A percentile compares a stretch with the other conserved stretches of the same genome.
phyloP scores from a whole-genome alignment of 1,284 basidiomycete species.

The Irpex rosettiformis region DNA sequence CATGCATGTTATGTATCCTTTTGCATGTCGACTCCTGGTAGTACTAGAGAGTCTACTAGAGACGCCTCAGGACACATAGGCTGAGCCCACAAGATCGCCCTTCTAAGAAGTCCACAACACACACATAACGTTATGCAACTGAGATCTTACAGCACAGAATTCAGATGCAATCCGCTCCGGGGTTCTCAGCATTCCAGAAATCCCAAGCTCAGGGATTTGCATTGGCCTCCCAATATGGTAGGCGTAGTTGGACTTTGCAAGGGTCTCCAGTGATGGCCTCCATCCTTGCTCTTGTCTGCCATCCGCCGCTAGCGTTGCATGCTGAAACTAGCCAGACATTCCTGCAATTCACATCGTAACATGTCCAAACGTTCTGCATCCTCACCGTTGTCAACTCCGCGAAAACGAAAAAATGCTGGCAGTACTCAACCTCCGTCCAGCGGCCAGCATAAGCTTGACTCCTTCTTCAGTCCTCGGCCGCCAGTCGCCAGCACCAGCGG shows the following conservation, averaged over 20 bases:
- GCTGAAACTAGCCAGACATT: background rate
- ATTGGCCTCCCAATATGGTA: conserved; percentile 12
- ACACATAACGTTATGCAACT: conserved; percentile 3
- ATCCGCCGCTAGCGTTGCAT: no score
- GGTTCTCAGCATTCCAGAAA: conserved; percentile 11
- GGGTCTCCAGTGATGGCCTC: background rate
- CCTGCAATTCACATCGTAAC: background rate
- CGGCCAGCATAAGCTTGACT: conserved; percentile 28
- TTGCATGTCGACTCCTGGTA: no score
- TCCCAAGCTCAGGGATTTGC: background rate
- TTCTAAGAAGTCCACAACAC: conserved; percentile 1
- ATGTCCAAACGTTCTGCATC: conserved; percentile 28
- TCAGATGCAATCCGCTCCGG: background rate
- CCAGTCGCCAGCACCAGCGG: background rate
- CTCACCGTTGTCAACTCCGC: conserved; percentile 17
- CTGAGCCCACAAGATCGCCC: conserved; percentile 1
- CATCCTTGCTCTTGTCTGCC: background rate
- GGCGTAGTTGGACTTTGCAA: conserved; percentile 1
- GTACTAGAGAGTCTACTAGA: no score
- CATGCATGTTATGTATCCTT: background rate
- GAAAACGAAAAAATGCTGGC: conserved; percentile 22
- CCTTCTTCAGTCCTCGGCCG: conserved; percentile 21
- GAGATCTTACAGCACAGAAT: background rate
- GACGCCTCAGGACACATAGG: background rate
- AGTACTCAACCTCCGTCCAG: conserved; percentile 15